A percentile compares a stretch with the other conserved stretches of the same genome.
Evolutionary conservation across 805 yeast genomes (phyloP).

Genomic region (Debaryomyces prosopidis): DNA sequence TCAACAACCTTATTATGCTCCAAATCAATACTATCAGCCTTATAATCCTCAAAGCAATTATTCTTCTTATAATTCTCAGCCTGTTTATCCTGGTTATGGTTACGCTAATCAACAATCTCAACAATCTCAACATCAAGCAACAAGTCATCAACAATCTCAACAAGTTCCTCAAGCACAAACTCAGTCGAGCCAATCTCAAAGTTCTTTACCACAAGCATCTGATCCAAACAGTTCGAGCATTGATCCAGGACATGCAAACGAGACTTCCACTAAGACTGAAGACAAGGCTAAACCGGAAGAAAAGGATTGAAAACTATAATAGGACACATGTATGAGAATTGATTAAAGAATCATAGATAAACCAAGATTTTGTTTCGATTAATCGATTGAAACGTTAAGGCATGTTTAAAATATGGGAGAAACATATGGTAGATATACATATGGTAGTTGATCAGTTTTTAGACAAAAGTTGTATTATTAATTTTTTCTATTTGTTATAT

Average conservation of each 20-base stretch:
- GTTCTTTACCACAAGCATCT: constrained; percentile 1
- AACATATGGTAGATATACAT: no score
- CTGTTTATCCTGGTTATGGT: constrained; percentile 15
- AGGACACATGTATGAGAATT: no score
- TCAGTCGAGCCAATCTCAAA: not conserved
- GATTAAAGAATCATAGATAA: no score
- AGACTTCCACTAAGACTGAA: not conserved
- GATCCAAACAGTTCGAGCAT: not conserved
- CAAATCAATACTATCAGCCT: constrained; percentile 23
- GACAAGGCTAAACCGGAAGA: constrained; percentile 1
- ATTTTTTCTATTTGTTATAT: no score
- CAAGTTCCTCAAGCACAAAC: constrained; percentile 3
- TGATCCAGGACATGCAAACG: not conserved
- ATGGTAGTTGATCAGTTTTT: no score
- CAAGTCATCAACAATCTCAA: constrained; percentile 6
- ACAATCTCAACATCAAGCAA: constrained; percentile 5
- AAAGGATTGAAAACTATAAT: not conserved
- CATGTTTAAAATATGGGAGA: no score
- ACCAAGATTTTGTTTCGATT: no score
- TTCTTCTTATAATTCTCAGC: constrained; percentile 16
- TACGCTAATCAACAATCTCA: constrained; percentile 14
- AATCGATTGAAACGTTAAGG: no score
- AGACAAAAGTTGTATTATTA: no score
- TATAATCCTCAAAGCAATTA: constrained; percentile 15
- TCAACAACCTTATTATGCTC: constrained; percentile 24